Percentiles rank a stretch among this genome's conserved stretches.
These are phyloP conservation scores for Elsinoe batatas DNA, from an alignment of 2,329 filamentous ascomycete genomes.

Conservation along the genomic window DNA sequence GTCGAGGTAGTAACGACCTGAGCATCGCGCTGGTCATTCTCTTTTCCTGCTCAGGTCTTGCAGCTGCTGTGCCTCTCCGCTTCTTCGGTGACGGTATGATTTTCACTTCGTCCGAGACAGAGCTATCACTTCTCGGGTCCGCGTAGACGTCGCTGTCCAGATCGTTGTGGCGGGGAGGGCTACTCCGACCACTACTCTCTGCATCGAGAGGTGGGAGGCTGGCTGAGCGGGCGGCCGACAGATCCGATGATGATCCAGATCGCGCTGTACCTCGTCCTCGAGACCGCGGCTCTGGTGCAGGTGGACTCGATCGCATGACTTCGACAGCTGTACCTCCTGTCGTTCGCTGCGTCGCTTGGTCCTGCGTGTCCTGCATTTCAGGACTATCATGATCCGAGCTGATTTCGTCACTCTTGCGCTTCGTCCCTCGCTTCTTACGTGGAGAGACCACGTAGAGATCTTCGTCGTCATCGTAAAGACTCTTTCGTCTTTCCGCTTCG, in stretches of 20 bases:
- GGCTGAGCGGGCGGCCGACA: neutral
- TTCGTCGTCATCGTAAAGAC: slow-evolving; percentile 4
- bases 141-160: slow-evolving; percentile 13
- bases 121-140: slow-evolving; percentile 16
- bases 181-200: neutral
- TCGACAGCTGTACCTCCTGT: neutral
- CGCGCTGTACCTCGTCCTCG: neutral
- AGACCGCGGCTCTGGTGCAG: neutral
- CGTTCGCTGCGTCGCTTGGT: neutral
- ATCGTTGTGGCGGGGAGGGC: neutral
- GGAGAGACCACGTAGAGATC: slow-evolving; percentile 10
- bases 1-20: neutral
- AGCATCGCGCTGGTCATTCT: slow-evolving; percentile 8
- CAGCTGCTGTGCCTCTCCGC: slow-evolving; percentile 10
- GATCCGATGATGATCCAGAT: neutral
- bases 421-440: neutral
- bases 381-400: neutral
- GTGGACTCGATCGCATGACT: slow-evolving; percentile 2
- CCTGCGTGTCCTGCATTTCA: neutral
- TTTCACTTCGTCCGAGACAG: neutral
- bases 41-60: slow-evolving; percentile 8
- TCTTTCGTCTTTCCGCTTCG: neutral
- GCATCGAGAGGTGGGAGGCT: neutral
- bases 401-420: slow-evolving; percentile 11
- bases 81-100: slow-evolving; percentile 7